phyloP scores from a whole-genome alignment of 2,329 filamentous ascomycete genomes.

The Aspergillus tamarii region DNA sequence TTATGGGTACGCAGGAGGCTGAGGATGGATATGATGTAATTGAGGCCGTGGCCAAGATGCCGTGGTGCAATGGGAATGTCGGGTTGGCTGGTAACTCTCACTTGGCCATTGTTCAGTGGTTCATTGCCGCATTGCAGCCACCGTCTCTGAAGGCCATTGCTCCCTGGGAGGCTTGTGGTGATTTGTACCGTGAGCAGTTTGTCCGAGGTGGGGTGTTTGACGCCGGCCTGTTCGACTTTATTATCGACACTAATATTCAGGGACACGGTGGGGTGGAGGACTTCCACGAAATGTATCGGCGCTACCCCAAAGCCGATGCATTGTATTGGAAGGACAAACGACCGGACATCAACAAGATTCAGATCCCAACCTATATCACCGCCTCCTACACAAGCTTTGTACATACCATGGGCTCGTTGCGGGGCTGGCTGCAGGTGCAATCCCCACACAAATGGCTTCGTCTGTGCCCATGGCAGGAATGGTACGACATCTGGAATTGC shows the following conservation, averaged over 20 bases:
- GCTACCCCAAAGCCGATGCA: neutral
- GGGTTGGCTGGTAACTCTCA: conserved; percentile 19
- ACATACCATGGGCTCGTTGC: conserved; percentile 18
- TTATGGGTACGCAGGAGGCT: neutral
- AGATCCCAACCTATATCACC: conserved; percentile 5
- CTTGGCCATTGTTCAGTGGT: conserved; percentile 19
- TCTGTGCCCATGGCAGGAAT: conserved; percentile 18
- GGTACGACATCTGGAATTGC: conserved; percentile 20
- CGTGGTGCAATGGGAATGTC: conserved; percentile 20
- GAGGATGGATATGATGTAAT: conserved; percentile 14
- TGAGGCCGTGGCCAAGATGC: conserved; percentile 14
- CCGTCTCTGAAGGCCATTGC: conserved; percentile 1
- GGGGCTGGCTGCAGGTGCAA: conserved; percentile 14
- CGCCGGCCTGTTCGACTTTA: conserved; percentile 6
- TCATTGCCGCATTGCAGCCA: neutral
- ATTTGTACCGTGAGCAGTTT: neutral
- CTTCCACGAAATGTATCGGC: conserved; percentile 13
- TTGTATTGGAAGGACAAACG: conserved; percentile 13
- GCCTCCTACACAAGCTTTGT: conserved; percentile 13
- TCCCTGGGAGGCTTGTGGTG: neutral
- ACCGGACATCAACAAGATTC: neutral
- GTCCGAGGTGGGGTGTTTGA: neutral
- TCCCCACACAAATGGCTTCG: conserved; percentile 16
- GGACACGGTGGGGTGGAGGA: conserved; percentile 9
- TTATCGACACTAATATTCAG: conserved; percentile 13